Conservation (phyloP, 768 basidiomycete genomes). For the Pleurotus citrinopileatus region DNA sequence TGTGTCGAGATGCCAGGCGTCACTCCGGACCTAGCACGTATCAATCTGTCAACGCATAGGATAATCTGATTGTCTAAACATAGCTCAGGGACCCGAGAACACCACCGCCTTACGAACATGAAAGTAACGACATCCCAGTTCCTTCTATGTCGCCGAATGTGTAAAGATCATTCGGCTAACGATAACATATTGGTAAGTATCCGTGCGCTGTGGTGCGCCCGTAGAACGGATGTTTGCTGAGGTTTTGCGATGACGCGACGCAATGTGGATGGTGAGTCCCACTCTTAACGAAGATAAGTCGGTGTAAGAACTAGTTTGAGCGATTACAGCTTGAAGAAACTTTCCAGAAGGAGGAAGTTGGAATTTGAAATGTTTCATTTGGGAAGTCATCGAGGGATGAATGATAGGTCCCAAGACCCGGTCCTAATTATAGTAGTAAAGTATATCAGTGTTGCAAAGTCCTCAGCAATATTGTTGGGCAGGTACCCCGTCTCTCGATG, state of each 20-base stretch:
- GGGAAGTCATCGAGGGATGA: neutral
- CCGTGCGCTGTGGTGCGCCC: neutral
- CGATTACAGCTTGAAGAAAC: neutral
- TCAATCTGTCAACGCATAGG: neutral
- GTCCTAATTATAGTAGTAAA: neutral
- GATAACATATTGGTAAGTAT: neutral
- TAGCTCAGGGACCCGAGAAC: constrained; percentile 1
- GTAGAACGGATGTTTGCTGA: constrained; percentile 1
- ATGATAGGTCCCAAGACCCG: neutral
- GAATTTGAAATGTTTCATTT: neutral
- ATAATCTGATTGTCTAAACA: neutral
- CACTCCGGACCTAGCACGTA: neutral
- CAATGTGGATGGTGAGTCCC: too few species aligned
- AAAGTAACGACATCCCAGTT: neutral
- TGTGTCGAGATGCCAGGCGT: too few species aligned
- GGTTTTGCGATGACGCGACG: neutral
- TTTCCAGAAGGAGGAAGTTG: neutral
- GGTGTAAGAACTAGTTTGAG: neutral
- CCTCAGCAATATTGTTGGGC: too few species aligned
- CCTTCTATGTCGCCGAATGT: neutral
- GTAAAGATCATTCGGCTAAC: neutral
- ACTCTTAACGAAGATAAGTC: neutral
- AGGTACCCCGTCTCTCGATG: too few species aligned
- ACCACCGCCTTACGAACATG: neutral
- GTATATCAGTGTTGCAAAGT: too few species aligned